Evolutionary conservation across 2,329 filamentous ascomycete genomes (phyloP), one percentile per base, ranked within the genome.

Genomic region (Aspergillus cejpii): DNA sequence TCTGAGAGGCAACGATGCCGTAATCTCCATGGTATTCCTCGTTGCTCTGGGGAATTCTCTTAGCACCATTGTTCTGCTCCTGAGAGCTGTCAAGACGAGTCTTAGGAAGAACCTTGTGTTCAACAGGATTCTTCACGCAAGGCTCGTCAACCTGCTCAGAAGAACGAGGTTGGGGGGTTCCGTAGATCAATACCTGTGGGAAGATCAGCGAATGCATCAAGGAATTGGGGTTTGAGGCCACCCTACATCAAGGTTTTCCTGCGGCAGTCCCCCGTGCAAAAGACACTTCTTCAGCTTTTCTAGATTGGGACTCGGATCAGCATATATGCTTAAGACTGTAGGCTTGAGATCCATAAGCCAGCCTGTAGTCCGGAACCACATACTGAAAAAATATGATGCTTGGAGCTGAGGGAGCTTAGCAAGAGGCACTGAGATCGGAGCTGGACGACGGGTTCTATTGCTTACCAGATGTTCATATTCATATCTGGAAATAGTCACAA

Each of bases 381-480:
- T 50, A 54, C 47, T 28, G 33, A 50, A 51, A 39, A 46, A 45
- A 19, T 38, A 40, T n/a, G 49, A 51, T 21, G 41, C 40, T 47
- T 50, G 48, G 15, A 57, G 44, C 56, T 58, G n/a, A 20, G 14
- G 14, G 24, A n/a, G 20, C 37, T 43, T 28, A 45, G 36, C 24
- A 28, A 23, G n/a, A n/a, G 39, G 14, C 14, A 24, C 12, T 27
- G 5, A 23, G 28, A n/a, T 19, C 31, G 20, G 19, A 20, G 11
- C 15, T 24, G 26, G 23, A 34, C 12, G 27, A 31, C 4, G 17
- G 24, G 43, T 55, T 51, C 7, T 17, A 11, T 12, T 6, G 45
- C 74, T 63, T 53, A 81, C 71, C 48, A 88, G 70, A 39, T 63
- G 64, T 39, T 82, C 74, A 64, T 87, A 79, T 58, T 88, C 81